Evolutionary conservation across 2,329 filamentous ascomycete species (phyloP).

Genomic region (Sarocladium strictum): DNA sequence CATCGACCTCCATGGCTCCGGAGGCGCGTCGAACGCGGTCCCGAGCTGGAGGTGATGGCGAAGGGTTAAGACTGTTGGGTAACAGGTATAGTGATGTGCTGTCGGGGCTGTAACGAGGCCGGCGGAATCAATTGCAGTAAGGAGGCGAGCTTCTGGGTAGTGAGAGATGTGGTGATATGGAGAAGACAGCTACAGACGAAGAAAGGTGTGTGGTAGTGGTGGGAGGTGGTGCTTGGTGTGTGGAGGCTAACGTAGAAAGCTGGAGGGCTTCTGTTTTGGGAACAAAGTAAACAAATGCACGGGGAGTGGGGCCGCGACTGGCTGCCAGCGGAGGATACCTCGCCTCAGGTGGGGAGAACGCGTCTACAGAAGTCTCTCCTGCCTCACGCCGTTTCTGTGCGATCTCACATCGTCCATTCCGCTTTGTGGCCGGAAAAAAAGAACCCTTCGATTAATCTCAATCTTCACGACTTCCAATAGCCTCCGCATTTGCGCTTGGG

Average conservation of each 20-base stretch:
- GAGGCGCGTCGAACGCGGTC: constrained; percentile 18
- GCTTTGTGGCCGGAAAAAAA: not conserved
- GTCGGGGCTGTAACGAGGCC: not conserved
- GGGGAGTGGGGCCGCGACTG: constrained; percentile 5
- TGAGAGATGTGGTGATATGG: not conserved
- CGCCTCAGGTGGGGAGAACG: not conserved
- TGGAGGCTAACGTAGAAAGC: constrained; percentile 1
- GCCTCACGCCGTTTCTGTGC: not conserved
- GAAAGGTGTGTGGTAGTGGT: not conserved
- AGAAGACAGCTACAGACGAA: constrained; percentile 1
- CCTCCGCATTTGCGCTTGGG: constrained; percentile 1
- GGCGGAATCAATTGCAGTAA: not conserved
- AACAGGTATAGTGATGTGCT: not conserved
- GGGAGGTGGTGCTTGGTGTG: constrained; percentile 5
- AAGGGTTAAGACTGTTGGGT: not conserved
- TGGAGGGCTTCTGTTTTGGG: constrained; percentile 1
- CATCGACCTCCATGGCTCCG: constrained; percentile 36
- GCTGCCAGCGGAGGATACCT: not conserved
- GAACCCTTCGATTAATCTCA: too few species aligned
- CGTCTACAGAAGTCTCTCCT: not conserved
- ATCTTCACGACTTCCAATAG: not conserved
- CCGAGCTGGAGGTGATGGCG: constrained; percentile 13
- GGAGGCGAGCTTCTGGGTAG: not conserved
- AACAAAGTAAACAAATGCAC: constrained; percentile 9
- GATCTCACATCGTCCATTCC: not conserved